Evolutionary conservation across 768 basidiomycete genomes (phyloP), one percentile per base, ranked within the genome.

Genomic region (Cyclocybe cylindracea): DNA sequence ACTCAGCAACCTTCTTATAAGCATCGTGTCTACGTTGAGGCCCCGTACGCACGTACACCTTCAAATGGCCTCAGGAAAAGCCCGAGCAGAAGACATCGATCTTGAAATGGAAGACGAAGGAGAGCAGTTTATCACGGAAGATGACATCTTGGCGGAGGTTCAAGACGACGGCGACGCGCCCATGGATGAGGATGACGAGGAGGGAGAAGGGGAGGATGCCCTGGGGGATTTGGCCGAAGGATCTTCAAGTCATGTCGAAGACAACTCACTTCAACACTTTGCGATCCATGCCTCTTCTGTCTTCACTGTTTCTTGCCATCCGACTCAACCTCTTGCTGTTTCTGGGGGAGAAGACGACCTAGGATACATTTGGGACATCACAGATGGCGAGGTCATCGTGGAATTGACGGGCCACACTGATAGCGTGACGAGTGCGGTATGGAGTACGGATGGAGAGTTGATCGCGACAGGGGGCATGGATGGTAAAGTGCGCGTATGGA

Each of bases 391-490:
- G 62, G 74, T 86, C 59, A 76, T 96, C 52, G 89, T 85, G 46
- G 90, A 86, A 70, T 78, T 99, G 45, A 88, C 89, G 0, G 97
- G 97, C 2, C 97, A 99, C 69, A 84, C 86, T 6, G 97, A 99
- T 66, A 94, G 92, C 56, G 93, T 99, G 42, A 85, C 86, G 4
- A 78, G 78, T 48, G 78, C 80, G 3, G 86, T 78, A 16, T 99
- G 91, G 81, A 96, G 85, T 66, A 61, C 74, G 0, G 96, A 98
- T 65, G 97, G 97, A 2, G 89, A 97, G 71, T 80, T 97, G 80
- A 78, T 95, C 51, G 86, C 95, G 11, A 97, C 95, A 0, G 97
- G 96, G 8, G 97, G 97, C 0, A 98, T 99, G 97, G 97, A 99
- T 62, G 97, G 97, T 7, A 87, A 85, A 66, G 87, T 98, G 36